Conservation (phyloP, 2,329 filamentous ascomycete genomes). For the Epichloe hybrida region DNA sequence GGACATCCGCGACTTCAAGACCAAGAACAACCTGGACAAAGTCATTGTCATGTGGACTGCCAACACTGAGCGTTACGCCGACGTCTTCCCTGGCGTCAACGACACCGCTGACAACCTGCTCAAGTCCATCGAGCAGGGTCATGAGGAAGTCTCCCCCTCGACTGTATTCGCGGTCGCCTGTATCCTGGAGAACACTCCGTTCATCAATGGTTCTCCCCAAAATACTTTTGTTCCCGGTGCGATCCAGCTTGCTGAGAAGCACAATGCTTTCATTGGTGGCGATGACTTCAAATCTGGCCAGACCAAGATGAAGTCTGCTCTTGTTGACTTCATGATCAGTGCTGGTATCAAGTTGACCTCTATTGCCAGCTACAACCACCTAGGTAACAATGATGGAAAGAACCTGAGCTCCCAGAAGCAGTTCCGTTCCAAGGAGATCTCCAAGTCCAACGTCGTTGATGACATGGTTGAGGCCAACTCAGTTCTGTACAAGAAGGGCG, state of each 20-base stretch:
- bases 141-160: conserved; percentile 86
- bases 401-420: conserved; percentile 95
- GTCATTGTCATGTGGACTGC: conserved; percentile 97
- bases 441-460: conserved; percentile 97
- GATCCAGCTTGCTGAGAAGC: conserved; percentile 75
- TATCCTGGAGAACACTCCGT: conserved; percentile 78
- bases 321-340: conserved; percentile 97
- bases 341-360: conserved; percentile 98
- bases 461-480: conserved; percentile 97
- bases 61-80: conserved; percentile 94
- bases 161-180: conserved; percentile 92
- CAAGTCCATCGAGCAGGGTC: conserved; percentile 71
- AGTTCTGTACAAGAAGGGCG: conserved; percentile 78
- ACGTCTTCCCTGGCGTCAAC: conserved; percentile 78
- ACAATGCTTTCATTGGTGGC: conserved; percentile 83
- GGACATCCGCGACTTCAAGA: conserved; percentile 93
- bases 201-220: conserved; percentile 96
- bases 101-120: conserved; percentile 93
- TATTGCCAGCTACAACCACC: conserved; percentile 97
- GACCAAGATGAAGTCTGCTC: conserved; percentile 99
- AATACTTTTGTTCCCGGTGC: conserved; percentile 97
- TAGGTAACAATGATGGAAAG: conserved; percentile 98
- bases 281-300: conserved; percentile 99
- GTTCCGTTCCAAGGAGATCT: conserved; percentile 99
- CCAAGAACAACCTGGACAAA: conserved; percentile 73